A percentile compares a stretch with the other conserved stretches of the same genome.
Evolutionary conservation across 352 stramenopile genomes (phyloP).

Genomic region (Elongisporangium prolatum): DNA sequence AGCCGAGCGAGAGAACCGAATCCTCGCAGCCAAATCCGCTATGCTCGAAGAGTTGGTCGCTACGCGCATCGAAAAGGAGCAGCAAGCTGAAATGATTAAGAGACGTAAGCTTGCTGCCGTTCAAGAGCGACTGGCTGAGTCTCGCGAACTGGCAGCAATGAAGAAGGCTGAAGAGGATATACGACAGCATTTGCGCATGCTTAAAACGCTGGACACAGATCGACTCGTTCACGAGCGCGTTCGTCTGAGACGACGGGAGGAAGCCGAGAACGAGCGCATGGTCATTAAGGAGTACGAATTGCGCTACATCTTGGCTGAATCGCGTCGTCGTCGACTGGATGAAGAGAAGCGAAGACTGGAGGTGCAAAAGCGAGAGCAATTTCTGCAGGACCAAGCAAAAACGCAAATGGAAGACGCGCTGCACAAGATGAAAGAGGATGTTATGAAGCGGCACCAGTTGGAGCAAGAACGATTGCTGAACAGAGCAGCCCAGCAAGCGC

Average conservation of each 20-base stretch:
- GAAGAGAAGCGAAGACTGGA: constrained; percentile 22
- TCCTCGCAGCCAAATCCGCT: constrained; percentile 23
- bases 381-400: constrained; percentile 24
- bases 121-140: constrained; percentile 26
- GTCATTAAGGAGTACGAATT: constrained; percentile 51
- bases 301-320: constrained; percentile 43
- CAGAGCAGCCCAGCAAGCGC: constrained; percentile 16
- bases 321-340: constrained; percentile 25
- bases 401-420: constrained; percentile 19
- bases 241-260: constrained; percentile 21
- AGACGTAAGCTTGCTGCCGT: constrained; percentile 17
- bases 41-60: constrained; percentile 16
- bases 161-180: constrained; percentile 37
- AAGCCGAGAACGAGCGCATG: constrained; percentile 47
- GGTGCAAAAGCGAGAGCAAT: constrained; percentile 29
- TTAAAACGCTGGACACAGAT: constrained; percentile 30
- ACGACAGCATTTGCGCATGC: constrained; percentile 35
- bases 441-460: constrained; percentile 21
- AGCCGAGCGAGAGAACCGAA: constrained; percentile 16
- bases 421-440: constrained; percentile 19
- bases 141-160: constrained; percentile 36
- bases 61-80: constrained; percentile 10
- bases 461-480: constrained; percentile 18
- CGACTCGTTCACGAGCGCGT: constrained; percentile 23
- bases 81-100: constrained; percentile 8